Percentiles rank a stretch among this genome's conserved stretches.
Conservation (phyloP, 1,284 basidiomycete genomes). For the Malassezia dermatis region DNA sequence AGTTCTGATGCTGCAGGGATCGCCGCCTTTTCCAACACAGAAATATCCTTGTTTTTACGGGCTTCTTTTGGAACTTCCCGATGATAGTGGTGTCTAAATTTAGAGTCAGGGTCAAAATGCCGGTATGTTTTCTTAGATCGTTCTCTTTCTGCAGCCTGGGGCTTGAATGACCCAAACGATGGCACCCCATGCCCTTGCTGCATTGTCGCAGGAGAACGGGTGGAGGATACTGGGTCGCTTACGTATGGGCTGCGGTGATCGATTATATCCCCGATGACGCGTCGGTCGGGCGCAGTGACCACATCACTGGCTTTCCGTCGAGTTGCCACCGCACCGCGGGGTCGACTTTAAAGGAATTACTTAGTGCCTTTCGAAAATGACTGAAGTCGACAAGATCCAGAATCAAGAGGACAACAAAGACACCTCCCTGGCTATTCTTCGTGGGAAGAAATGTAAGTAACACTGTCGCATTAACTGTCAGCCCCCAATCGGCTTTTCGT, state of each 20-base stretch:
- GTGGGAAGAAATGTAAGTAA: slow-evolving; percentile 37
- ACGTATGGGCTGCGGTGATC: slow-evolving; percentile 5
- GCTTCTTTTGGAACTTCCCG: background rate
- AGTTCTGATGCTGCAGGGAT: background rate
- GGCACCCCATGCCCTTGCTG: background rate
- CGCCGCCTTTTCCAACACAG: background rate
- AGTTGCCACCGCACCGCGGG: slow-evolving; percentile 15
- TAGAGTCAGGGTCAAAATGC: background rate
- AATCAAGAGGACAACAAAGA: slow-evolving; percentile 35
- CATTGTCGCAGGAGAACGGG: background rate
- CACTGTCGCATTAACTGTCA: background rate
- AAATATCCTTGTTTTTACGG: background rate
- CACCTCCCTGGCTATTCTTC: slow-evolving; percentile 43
- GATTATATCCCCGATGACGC: slow-evolving; percentile 12
- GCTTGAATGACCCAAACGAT: slow-evolving; percentile 7
- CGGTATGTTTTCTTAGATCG: background rate
- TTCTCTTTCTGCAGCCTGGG: background rate
- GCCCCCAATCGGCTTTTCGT: slow-evolving; percentile 43
- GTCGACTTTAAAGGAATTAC: background rate
- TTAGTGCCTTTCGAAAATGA: slow-evolving; percentile 3
- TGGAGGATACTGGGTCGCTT: slow-evolving; percentile 7
- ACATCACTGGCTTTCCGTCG: background rate
- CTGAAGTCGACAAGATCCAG: slow-evolving; percentile 6
- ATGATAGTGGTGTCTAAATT: background rate
- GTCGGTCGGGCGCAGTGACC: background rate